Percentiles rank a stretch among this genome's conserved stretches.
Evolutionary conservation across 345 rosid genomes (phyloP).

Genomic region (Eucalyptus rudis): DNA sequence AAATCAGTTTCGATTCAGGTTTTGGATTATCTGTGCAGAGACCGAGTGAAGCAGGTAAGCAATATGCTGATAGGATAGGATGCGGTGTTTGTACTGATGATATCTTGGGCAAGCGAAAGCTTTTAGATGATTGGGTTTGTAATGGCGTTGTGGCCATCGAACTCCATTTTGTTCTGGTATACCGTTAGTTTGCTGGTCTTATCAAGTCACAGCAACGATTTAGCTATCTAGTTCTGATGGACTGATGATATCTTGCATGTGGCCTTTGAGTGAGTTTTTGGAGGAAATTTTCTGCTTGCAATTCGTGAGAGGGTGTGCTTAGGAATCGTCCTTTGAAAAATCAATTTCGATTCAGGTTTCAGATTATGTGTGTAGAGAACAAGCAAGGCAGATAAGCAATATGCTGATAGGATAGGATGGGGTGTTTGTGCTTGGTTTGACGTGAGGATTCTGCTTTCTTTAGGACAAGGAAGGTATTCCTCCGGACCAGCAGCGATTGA

Average conservation of each 20-base stretch:
- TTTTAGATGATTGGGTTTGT: neutral
- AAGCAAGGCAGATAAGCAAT: neutral
- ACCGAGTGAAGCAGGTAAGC: too few species aligned
- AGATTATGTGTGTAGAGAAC: neutral
- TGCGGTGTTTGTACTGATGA: neutral
- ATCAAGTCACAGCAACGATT: too few species aligned
- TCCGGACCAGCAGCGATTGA: constrained; percentile 90
- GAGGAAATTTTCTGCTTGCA: neutral
- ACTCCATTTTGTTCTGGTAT: neutral
- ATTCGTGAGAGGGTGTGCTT: neutral
- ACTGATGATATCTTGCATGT: neutral
- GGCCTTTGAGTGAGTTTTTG: neutral
- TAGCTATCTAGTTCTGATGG: too few species aligned
- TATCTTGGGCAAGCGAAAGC: neutral
- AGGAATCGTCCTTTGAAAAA: neutral
- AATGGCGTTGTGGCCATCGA: neutral
- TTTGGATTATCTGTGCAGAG: too few species aligned
- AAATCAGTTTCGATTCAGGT: too few species aligned
- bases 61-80: too few species aligned
- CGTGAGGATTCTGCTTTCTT: neutral
- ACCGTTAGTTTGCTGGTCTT: neutral
- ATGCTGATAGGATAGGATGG: neutral
- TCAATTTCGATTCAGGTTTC: neutral
- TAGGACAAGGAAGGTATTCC: constrained; percentile 98
- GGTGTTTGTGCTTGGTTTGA: neutral